phyloP scores from a whole-genome alignment of 1,284 basidiomycete species.

The Austroboletus olivaceoglutinosus region DNA sequence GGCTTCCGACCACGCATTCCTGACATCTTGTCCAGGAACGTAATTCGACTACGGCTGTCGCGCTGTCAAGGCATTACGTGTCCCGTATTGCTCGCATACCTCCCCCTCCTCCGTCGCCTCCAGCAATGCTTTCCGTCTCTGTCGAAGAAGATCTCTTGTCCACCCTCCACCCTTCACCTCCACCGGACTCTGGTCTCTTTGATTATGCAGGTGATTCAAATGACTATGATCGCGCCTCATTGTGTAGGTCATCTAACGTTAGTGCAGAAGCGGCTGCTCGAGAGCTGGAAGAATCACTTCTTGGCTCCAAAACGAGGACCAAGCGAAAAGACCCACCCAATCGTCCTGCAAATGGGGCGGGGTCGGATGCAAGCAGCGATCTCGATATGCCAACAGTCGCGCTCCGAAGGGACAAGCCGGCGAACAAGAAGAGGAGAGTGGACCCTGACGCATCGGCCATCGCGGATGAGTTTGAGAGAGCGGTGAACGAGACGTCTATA shows the following conservation, averaged over 20 bases:
- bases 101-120: constrained; percentile 46
- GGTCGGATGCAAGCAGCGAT: constrained; percentile 59
- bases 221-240: constrained; percentile 28
- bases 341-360: constrained; percentile 43
- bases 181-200: constrained; percentile 29
- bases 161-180: constrained; percentile 36
- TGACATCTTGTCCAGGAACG: constrained; percentile 51
- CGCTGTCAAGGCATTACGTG: constrained; percentile 64
- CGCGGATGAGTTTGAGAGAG: constrained; percentile 43
- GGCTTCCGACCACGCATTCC: neutral
- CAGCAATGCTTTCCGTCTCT: constrained; percentile 34
- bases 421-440: constrained; percentile 52
- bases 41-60: constrained; percentile 57
- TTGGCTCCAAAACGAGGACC: constrained; percentile 27
- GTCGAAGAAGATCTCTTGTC: constrained; percentile 41
- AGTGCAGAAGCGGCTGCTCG: constrained; percentile 43
- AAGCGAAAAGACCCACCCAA: constrained; percentile 47
- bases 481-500: constrained; percentile 30
- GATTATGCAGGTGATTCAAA: constrained; percentile 28
- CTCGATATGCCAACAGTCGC: constrained; percentile 35
- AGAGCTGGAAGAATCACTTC: constrained; percentile 43
- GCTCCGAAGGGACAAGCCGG: constrained; percentile 32
- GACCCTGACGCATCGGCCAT: constrained; percentile 37
- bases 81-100: constrained; percentile 64
- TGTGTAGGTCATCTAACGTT: constrained; percentile 22